Evolutionary conservation across 2,329 filamentous ascomycete species (phyloP).

Genomic region (Chaetomium strumarium): DNA sequence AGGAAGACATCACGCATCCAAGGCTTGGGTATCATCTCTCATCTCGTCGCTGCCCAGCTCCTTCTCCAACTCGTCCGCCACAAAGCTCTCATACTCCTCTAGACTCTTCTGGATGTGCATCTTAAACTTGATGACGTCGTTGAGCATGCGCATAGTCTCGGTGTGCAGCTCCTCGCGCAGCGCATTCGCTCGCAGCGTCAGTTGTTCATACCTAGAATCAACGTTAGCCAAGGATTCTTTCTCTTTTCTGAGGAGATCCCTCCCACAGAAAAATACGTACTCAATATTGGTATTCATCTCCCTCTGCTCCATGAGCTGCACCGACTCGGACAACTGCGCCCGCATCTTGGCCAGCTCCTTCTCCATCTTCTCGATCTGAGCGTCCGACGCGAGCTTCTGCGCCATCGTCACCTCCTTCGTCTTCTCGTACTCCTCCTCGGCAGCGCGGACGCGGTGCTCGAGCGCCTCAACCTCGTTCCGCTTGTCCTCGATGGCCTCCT

Average conservation of each 20-base stretch:
- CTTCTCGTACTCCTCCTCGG: slow-evolving; percentile 90
- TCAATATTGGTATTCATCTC: slow-evolving; percentile 97
- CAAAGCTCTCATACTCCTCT: slow-evolving; percentile 91
- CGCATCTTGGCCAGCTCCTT: slow-evolving; percentile 96
- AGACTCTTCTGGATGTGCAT: slow-evolving; percentile 89
- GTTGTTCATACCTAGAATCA: slow-evolving; percentile 71
- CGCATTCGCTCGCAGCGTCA: slow-evolving; percentile 75
- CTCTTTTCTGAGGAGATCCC: not conserved
- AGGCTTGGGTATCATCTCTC: slow-evolving; percentile 44
- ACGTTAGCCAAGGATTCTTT: not conserved
- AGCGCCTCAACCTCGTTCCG: slow-evolving; percentile 85
- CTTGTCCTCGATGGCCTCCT: slow-evolving; percentile 96
- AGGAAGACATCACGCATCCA: slow-evolving; percentile 36
- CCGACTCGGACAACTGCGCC: slow-evolving; percentile 72
- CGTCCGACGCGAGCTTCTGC: slow-evolving; percentile 81
- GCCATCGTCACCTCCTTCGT: slow-evolving; percentile 81
- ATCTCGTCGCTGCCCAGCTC: slow-evolving; percentile 63
- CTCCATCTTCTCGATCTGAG: slow-evolving; percentile 98
- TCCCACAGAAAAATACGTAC: slow-evolving; percentile 44
- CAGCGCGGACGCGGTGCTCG: slow-evolving; percentile 78
- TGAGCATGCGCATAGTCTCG: slow-evolving; percentile 90
- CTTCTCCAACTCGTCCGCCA: slow-evolving; percentile 86
- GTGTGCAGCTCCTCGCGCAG: slow-evolving; percentile 97
- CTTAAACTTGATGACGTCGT: slow-evolving; percentile 98
- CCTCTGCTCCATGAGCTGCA: slow-evolving; percentile 86